Base-by-base conservation (phyloP, 2,329 filamentous ascomycete species). In the Leptographium radiaticola region DNA sequence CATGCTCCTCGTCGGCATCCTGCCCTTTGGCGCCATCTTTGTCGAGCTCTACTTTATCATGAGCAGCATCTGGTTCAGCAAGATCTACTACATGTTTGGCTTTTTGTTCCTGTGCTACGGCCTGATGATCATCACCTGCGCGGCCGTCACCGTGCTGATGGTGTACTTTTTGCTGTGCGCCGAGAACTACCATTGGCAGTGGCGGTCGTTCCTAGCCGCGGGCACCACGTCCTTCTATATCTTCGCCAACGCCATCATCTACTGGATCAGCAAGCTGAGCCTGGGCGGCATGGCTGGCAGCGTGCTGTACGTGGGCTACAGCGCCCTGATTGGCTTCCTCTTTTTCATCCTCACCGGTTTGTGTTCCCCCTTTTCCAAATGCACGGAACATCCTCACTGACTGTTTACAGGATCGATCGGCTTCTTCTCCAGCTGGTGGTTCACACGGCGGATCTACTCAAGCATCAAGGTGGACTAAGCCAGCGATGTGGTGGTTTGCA, bases 41-140 rank as follows among this genome's bases (percentile, higher is more conserved):
- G 90, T 97, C 48, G 93, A 98, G 72, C 82, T 98, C 2, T 97
- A 95, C 77, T 97, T 97, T 71, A 96, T 98, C 74, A 95, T 98
- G 88, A 95, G 85, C 71, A 95, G 88, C 31, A 91, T 98, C 66
- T 98, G 93, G 93, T 95, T 94, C 70, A 91, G 85, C 74, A 89
- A 93, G 70, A 93, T 98, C 60, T 98, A 98, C 76, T 98, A 98
- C 78, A 98, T 98, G 93, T 98, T 98, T 64, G 93, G 93, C 25
- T 98, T 98, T 77, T 75, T 98, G 39, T 98, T 98, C 76, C 79
- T 98, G 54, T 96, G 90, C 76, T 98, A 95, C 65, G 90, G 87
- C 12, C 79, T 98, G 50, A 96, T 98, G 89, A 89, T 97, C 62
- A 86, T 95, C 62, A 97, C 93, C 1, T 89, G 86, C 56, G 91